Base-by-base conservation (phyloP, 192 early-diverging fungal genomes). In the Backusella morwellensis region DNA sequence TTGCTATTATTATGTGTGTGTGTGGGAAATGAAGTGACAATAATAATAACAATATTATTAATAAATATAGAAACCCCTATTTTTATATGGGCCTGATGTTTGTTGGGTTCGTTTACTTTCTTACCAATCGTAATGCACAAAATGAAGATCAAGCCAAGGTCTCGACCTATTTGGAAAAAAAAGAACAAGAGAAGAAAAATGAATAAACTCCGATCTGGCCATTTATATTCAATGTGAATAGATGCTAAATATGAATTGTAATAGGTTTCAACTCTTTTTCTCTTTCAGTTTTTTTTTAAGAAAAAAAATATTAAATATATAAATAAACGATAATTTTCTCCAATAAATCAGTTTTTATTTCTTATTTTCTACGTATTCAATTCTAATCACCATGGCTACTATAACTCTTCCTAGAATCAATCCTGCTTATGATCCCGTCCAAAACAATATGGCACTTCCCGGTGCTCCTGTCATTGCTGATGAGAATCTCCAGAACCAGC, bases 1-100 rank as follows among this genome's bases (percentile, higher is more conserved):
- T 11, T 35, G 17, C 7, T 47, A 54, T 66, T 56, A 44, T 32
- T 32, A 32, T 32, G 32, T 44, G 38, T 50, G 19, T 50, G 47
- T 50, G 19, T 50, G 47, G 47, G 47, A 44, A 44, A 44, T 44
- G 42, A 44, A 15, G 42, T 14, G 14, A 3, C 14, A 44, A 44
- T 50, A 50, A 50, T 17, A 50, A 50, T 6, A n/a, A n/a, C 17
- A 26, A 5, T 50, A 4, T 12, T 23, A 17, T 77, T 36, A 50
- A 47, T 54, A 68, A 50, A 47, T 70, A 44, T 69, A 79, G 78
- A 19, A 79, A 79, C 54, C 72, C 72, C 41, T 75, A 67, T 73
- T 79, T 79, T 44, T 79, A 52, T 52, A 41, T 67, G 40, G 78
- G 78, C 0, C 9, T 70, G 2, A 15, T 59, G 12, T 66, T 19